phyloP scores from a whole-genome alignment of 306 rosid species.

The Casuarina cunninghamiana region DNA sequence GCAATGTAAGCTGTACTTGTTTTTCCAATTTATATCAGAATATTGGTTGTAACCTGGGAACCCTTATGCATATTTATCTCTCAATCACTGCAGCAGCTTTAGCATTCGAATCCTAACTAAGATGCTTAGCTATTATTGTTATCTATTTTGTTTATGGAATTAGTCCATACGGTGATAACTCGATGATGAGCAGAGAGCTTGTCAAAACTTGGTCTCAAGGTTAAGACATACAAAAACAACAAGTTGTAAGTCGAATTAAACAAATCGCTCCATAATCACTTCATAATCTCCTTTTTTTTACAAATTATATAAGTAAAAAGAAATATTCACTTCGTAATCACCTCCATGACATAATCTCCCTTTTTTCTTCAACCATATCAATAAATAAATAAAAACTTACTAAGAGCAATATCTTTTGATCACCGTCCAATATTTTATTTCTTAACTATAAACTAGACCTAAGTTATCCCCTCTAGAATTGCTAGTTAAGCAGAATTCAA shows the following conservation, averaged over 20 bases:
- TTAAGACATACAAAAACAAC: background rate
- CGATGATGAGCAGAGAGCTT: background rate
- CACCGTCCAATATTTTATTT: background rate
- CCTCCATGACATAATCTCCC: background rate
- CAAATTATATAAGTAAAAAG: background rate
- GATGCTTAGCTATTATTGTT: background rate
- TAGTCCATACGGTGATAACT: background rate
- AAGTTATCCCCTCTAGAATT: background rate
- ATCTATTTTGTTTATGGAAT: background rate
- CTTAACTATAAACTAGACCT: background rate
- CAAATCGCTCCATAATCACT: background rate
- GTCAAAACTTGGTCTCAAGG: background rate
- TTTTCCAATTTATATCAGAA: background rate
- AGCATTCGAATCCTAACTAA: background rate
- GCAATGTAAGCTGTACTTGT: conserved; percentile 10
- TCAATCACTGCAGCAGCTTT: background rate
- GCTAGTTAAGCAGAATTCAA: background rate
- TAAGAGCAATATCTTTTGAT: no score
- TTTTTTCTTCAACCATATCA: background rate
- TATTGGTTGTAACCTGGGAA: background rate
- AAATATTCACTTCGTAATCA: background rate
- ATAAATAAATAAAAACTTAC: no score
- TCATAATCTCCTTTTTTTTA: no score
- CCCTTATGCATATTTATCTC: background rate
- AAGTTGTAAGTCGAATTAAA: background rate